Evolutionary conservation across 2,329 filamentous ascomycete species (phyloP), one percentile per base, ranked within the genome.

Genomic region (Dactylellina leptospora): DNA sequence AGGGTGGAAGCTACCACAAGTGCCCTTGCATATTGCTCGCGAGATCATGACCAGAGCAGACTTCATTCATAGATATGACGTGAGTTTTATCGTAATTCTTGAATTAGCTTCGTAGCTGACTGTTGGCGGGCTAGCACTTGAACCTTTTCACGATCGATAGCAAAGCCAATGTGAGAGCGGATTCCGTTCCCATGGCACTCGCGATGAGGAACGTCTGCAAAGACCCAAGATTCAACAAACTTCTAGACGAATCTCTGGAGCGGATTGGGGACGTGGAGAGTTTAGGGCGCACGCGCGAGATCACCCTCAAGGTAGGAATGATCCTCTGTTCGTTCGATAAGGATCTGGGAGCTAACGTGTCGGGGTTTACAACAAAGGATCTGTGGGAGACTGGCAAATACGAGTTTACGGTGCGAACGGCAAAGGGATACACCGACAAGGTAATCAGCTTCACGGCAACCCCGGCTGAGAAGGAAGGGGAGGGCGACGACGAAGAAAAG

Each of bases 101-200:
- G 3, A 11, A 16, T 16, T 3, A 33, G n/a, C 25, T 16, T 33
- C 9, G 40, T 47, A 22, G 16, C 28, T 25, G 9, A 20, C n/a
- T 10, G 16, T 8, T 3, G 13, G 13, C 13, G 9, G 36, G 18
- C 13, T 47, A 73, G 81, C 91, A 95, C 74, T 86, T 95, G 71
- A 97, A 97, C 78, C 86, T 99, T 69, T 97, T 97, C 81, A 95
- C 91, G 74, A 97, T 99, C 77, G 93, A 96, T 71, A 91, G 88
- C 66, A 85, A 86, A 40, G 92, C 93, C 13, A 89, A 90, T 79
- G 95, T 99, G 5, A 88, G 95, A 48, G 95, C 95, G 0, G 93
- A 96, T 79, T 93, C 89, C 1, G 93, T 99, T 23, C 95, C 95
- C 1, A 99, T 99, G 95, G 92, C 96, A 80, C 87, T 88, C 51